Evolutionary conservation across 2,329 filamentous ascomycete species (phyloP).

Genomic region (Elsinoe perseae): DNA sequence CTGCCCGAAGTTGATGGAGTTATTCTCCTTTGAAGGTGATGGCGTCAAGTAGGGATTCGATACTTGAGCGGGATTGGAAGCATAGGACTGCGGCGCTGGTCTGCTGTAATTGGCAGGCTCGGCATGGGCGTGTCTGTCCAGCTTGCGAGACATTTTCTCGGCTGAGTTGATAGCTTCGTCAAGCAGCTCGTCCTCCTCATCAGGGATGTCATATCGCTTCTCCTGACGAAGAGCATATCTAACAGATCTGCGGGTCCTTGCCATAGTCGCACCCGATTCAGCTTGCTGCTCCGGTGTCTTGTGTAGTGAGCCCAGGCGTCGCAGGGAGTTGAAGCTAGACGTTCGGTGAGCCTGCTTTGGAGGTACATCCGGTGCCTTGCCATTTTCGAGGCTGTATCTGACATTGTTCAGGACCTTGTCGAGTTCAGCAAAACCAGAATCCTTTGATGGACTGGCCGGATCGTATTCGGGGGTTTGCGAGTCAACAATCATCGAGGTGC

Average conservation of each 20-base stretch:
- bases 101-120: constrained; percentile 25
- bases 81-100: constrained; percentile 52
- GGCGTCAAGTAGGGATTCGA: constrained; percentile 59
- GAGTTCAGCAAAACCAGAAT: constrained; percentile 50
- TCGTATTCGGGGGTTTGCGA: constrained; percentile 20
- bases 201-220: constrained; percentile 84
- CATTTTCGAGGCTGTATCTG: constrained; percentile 48
- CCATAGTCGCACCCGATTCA: constrained; percentile 62
- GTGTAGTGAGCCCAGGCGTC: constrained; percentile 40
- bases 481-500: constrained; percentile 76
- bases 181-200: constrained; percentile 91
- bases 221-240: constrained; percentile 62
- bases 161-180: constrained; percentile 80
- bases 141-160: constrained; percentile 62
- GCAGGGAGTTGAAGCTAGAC: constrained; percentile 21
- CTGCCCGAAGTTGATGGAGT: constrained; percentile 64
- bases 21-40: constrained; percentile 74
- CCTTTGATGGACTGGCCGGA: constrained; percentile 35
- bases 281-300: constrained; percentile 44
- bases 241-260: constrained; percentile 70
- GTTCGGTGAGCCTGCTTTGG: constrained; percentile 20
- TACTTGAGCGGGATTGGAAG: constrained; percentile 52
- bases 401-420: constrained; percentile 56
- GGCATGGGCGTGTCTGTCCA: constrained; percentile 45
- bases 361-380: constrained; percentile 10